phyloP scores from a whole-genome alignment of 2,329 filamentous ascomycete genomes.

The Fusarium miscanthi region DNA sequence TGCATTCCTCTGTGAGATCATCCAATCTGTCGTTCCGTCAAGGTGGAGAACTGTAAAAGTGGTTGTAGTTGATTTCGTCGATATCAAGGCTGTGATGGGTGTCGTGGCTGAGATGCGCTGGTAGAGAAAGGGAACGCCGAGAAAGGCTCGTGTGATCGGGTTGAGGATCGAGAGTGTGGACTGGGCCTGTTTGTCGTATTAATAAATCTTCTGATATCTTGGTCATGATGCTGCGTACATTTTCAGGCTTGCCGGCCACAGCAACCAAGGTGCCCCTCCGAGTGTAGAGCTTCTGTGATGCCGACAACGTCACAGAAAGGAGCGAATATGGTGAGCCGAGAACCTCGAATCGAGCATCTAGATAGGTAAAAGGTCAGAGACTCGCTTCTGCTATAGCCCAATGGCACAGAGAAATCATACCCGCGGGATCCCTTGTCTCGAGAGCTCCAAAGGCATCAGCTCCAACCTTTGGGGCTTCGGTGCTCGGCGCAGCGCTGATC shows the following conservation, averaged over 20 bases:
- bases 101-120: conserved; percentile 89
- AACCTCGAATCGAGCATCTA: conserved; percentile 95
- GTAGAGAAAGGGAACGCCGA: conserved; percentile 95
- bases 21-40: conserved; percentile 95
- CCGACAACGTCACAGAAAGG: conserved; percentile 90
- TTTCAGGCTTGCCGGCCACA: conserved; percentile 89
- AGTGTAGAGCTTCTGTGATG: conserved; percentile 93
- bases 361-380: conserved; percentile 24
- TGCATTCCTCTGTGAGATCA: conserved; percentile 86
- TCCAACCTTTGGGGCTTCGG: conserved; percentile 61
- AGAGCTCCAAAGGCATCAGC: conserved; percentile 67
- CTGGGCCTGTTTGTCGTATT: conserved; percentile 69
- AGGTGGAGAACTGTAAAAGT: conserved; percentile 90
- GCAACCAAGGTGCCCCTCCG: conserved; percentile 90
- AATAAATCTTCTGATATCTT: background rate
- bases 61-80: conserved; percentile 85
- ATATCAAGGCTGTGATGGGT: conserved; percentile 88
- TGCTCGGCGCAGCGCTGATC: conserved; percentile 70
- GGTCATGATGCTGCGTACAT: conserved; percentile 63
- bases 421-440: conserved; percentile 61
- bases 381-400: background rate
- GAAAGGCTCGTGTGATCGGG: conserved; percentile 80
- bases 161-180: conserved; percentile 90
- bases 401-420: conserved; percentile 50
- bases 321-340: conserved; percentile 92